A percentile compares a stretch with the other conserved stretches of the same genome.
Evolutionary conservation across 2,329 filamentous ascomycete genomes (phyloP).

Genomic region (Ophiosphaerella korrae): DNA sequence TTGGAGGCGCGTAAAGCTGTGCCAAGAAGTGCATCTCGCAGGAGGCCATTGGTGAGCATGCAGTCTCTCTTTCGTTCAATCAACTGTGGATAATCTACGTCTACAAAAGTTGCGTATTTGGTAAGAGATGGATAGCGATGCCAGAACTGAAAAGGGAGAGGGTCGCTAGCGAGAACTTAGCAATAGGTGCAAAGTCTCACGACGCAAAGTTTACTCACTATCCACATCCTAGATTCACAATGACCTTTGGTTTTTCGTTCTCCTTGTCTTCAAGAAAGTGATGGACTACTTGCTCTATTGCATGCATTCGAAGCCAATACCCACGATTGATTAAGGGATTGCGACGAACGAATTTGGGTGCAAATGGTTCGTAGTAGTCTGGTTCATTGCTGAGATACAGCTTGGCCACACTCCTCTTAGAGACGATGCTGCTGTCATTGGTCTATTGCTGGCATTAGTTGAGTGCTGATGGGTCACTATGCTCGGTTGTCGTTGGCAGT

Average conservation of each 20-base stretch:
- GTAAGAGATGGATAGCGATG: constrained; percentile 66
- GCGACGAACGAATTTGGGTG: constrained; percentile 79
- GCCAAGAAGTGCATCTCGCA: constrained; percentile 44
- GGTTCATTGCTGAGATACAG: constrained; percentile 78
- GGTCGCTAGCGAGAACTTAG: constrained; percentile 66
- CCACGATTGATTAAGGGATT: constrained; percentile 90
- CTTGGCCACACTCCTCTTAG: constrained; percentile 89
- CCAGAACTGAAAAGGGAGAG: constrained; percentile 83
- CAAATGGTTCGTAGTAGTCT: constrained; percentile 87
- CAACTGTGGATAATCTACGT: constrained; percentile 83
- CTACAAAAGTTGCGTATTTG: constrained; percentile 70
- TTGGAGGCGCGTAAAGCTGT: constrained; percentile 35
- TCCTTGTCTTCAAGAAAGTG: constrained; percentile 68
- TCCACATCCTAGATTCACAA: constrained; percentile 87
- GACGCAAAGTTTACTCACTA: constrained; percentile 66
- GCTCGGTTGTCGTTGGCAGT: not conserved
- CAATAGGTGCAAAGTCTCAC: not conserved
- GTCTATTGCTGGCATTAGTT: constrained; percentile 59
- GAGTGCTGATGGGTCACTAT: not conserved
- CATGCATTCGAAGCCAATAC: constrained; percentile 84
- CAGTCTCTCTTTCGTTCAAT: constrained; percentile 74
- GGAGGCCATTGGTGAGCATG: constrained; percentile 61
- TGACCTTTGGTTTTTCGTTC: constrained; percentile 66
- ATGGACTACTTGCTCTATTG: constrained; percentile 75
- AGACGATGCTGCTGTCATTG: constrained; percentile 90